Evolutionary conservation across 371 early-diverging fungal species (phyloP).

Genomic region (Nosema muscidifuracis): DNA sequence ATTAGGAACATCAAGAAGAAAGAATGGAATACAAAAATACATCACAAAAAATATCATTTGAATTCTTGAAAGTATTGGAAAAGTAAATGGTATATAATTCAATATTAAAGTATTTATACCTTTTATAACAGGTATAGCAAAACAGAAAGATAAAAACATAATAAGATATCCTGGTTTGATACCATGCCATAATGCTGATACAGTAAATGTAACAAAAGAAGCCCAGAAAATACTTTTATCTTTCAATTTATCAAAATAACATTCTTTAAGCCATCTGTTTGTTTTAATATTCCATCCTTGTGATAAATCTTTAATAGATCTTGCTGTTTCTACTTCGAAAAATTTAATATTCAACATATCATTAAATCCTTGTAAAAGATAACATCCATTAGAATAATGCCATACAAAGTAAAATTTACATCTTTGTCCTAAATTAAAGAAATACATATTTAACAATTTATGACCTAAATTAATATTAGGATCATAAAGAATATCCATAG

Average conservation of each 20-base stretch:
- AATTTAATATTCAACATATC: conserved; percentile 43
- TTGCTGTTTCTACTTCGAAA: conserved; percentile 47
- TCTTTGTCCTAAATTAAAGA: conserved; percentile 34
- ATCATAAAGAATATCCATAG: conserved; percentile 2
- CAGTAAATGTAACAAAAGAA: conserved; percentile 36
- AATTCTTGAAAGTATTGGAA: conserved; percentile 19
- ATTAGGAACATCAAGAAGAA: conserved; percentile 37
- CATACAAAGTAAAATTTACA: conserved; percentile 54
- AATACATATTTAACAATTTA: conserved; percentile 17
- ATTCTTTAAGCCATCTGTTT: conserved; percentile 44
- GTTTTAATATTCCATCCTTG: conserved; percentile 51
- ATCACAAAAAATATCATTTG: conserved; percentile 46
- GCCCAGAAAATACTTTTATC: conserved; percentile 30
- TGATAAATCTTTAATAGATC: conserved; percentile 43
- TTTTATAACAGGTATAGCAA: conserved; percentile 27
- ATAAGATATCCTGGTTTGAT: conserved; percentile 46
- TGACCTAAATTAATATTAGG: not conserved
- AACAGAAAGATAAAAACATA: conserved; percentile 48
- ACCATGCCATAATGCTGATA: conserved; percentile 53
- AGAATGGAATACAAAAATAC: conserved; percentile 55
- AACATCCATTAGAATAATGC: conserved; percentile 47
- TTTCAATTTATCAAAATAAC: conserved; percentile 44
- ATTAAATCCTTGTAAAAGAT: conserved; percentile 25
- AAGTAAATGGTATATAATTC: not conserved
- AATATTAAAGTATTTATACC: conserved; percentile 27